Evolutionary conservation across 495 filamentous ascomycete genomes (phyloP), one percentile per base, ranked within the genome.

Genomic region (Margaritispora aquatica): DNA sequence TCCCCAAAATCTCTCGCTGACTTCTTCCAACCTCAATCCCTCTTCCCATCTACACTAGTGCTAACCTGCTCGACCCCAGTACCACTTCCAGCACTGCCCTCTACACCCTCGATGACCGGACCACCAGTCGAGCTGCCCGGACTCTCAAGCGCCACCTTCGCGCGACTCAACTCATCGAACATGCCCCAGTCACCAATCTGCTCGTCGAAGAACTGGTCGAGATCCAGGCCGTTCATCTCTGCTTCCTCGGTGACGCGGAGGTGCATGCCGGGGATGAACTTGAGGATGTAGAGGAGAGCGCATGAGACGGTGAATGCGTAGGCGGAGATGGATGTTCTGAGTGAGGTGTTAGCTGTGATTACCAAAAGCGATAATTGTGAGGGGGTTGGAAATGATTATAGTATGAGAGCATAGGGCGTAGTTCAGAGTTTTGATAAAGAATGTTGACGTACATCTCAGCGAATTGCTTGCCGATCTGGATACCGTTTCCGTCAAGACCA

Each of bases 171-270:
- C 49, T 66, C 64, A 23, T 63, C 64, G 50, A 63, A 66, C 80
- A 63, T 81, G 8, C 61, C 57, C 64, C 64, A 66, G 17, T 66
- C 64, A 11, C 64, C 64, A 51, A 66, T 82, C 72, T 84, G 80
- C 71, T 84, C 83, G 51, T 84, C 80, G 26, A 82, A 71, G 62
- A 85, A 84, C 66, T 83, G 76, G 38, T 81, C 75, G 13, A 73
- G 61, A 65, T 85, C 82, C 57, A 85, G 61, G 21, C 83, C 84
- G 31, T 75, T 65, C 67, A 80, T 75, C 66, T 86, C 83, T 10
- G 70, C 76, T 55, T 83, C 78, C 63, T 84, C 80, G 46, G 66
- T 69, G 52, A 80, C 80, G 24, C 83, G 71, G 50, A 87, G 68
- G 24, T 78, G 70, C 75, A 87, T 75, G 26, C 77, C 76, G 1